These are phyloP conservation scores for Cadophora sp. DNA, from an alignment of 2,329 filamentous ascomycete genomes.

Conservation along the genomic window DNA sequence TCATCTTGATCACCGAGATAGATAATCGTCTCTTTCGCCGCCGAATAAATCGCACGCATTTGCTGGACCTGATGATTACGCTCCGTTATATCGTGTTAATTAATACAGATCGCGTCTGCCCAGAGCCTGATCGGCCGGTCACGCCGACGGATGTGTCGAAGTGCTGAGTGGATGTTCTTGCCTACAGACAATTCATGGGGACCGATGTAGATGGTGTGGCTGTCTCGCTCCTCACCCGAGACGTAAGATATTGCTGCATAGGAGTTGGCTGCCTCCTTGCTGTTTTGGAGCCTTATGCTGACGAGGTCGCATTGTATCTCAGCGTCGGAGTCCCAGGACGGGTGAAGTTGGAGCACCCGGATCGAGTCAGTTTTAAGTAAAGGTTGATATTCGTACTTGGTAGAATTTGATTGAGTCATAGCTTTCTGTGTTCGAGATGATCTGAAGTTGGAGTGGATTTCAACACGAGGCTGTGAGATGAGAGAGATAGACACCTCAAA, in stretches of 20 bases:
- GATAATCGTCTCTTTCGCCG: neutral
- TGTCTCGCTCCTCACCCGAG: neutral
- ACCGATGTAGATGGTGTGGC: neutral
- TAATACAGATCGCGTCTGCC: slow-evolving; percentile 8
- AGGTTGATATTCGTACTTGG: neutral
- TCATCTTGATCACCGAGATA: slow-evolving; percentile 9
- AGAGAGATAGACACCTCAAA: neutral
- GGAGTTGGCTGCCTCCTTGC: neutral
- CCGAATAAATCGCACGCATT: neutral
- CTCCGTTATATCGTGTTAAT: neutral
- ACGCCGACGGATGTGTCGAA: neutral
- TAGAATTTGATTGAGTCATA: neutral
- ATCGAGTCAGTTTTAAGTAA: neutral
- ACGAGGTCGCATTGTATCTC: neutral
- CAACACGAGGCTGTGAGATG: neutral
- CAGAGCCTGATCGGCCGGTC: slow-evolving; percentile 1
- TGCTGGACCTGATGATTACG: slow-evolving; percentile 1
- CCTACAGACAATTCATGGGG: neutral
- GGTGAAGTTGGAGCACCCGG: neutral
- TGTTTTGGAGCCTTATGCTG: neutral
- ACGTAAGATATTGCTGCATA: neutral
- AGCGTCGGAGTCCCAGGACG: neutral
- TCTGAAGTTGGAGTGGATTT: neutral
- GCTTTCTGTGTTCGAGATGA: neutral
- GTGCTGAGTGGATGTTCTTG: neutral